These are phyloP conservation scores for Lichtheimia ramosa DNA, from an alignment of 371 early-diverging fungal species.

Conservation along the genomic window DNA sequence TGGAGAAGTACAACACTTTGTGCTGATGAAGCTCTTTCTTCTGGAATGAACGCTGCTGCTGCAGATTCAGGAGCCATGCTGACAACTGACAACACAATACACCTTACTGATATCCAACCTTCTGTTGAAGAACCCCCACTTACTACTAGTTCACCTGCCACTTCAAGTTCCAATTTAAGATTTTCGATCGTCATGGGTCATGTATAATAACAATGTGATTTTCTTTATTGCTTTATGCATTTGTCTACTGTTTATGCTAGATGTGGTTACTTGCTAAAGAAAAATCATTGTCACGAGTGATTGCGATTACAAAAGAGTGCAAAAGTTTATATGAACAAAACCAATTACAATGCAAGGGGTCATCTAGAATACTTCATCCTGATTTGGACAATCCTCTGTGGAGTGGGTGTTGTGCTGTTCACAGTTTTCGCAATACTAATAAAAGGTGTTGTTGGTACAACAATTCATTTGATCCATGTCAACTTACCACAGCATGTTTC, in stretches of 20 bases:
- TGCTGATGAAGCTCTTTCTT: constrained; percentile 32
- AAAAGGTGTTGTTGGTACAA: not conserved
- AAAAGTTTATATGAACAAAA: not conserved
- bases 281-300: no score
- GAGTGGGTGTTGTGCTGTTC: constrained; percentile 59
- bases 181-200: constrained; percentile 54
- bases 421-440: constrained; percentile 69
- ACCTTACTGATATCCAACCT: constrained; percentile 4
- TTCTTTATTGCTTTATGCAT: no score
- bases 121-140: constrained; percentile 2
- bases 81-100: constrained; percentile 6
- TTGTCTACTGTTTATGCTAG: no score
- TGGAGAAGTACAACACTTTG: constrained; percentile 58
- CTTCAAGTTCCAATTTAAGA: constrained; percentile 22
- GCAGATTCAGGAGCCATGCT: not conserved
- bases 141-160: not conserved
- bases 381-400: constrained; percentile 66
- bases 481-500: not conserved
- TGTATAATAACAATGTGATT: constrained; percentile 19
- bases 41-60: not conserved
- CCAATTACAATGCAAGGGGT: no score
- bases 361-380: constrained; percentile 51
- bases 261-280: no score
- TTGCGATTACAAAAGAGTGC: no score
- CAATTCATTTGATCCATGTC: no score